A percentile compares a stretch with the other conserved stretches of the same genome.
Evolutionary conservation across 1,139 yeast genomes (phyloP).

Genomic region (Taiozyma sp.): DNA sequence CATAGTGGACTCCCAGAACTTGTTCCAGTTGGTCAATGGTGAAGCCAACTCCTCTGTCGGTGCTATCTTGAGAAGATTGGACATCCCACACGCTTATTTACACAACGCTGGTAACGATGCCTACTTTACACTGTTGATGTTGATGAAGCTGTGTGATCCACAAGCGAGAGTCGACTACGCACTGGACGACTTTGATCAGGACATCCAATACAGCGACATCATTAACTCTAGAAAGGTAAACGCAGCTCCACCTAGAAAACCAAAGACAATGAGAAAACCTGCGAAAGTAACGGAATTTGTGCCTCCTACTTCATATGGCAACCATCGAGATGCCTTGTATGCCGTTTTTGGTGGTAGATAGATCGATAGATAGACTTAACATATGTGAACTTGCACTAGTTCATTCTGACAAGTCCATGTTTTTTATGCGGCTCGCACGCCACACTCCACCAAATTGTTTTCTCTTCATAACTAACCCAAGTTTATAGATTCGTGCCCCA

Average conservation of each 20-base stretch:
- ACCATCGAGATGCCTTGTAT: conserved; percentile 2
- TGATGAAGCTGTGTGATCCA: conserved; percentile 52
- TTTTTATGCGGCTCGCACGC: no score
- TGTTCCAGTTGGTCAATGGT: conserved; percentile 42
- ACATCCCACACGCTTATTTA: conserved; percentile 55
- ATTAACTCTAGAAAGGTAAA: conserved; percentile 24
- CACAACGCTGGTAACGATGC: conserved; percentile 89
- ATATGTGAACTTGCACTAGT: not conserved
- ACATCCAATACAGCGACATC: conserved; percentile 1
- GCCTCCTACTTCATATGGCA: conserved; percentile 1
- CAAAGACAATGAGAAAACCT: not conserved
- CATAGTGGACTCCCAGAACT: conserved; percentile 46
- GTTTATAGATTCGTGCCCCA: no score
- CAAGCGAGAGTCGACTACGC: conserved; percentile 30
- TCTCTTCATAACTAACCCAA: no score
- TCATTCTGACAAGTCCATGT: not conserved
- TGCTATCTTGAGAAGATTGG: conserved; percentile 43
- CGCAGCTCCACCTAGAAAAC: not conserved
- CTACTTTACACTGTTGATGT: conserved; percentile 54
- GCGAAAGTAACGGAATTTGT: conserved; percentile 3
- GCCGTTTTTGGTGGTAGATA: not conserved
- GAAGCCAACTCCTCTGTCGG: conserved; percentile 39
- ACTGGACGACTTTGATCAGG: conserved; percentile 25
- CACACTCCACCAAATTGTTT: no score
- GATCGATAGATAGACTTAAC: not conserved